These are phyloP conservation scores for Fusarium lyarnte DNA, from an alignment of 2,329 filamentous ascomycete species.

Conservation along the genomic window DNA sequence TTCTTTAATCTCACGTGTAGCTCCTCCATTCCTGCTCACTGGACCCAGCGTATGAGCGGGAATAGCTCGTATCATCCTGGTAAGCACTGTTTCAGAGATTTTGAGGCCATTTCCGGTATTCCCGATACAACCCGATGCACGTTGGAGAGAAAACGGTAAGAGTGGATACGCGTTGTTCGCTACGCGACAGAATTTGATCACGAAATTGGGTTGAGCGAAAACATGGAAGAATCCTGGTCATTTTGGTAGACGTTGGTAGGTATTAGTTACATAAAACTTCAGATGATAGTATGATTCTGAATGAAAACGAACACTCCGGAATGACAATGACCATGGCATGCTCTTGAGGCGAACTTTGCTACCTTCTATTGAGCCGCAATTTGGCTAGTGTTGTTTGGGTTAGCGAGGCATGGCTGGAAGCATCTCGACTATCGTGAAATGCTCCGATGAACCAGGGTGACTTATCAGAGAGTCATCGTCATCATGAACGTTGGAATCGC, in stretches of 20 bases:
- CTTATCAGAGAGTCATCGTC: background rate
- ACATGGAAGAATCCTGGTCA: background rate
- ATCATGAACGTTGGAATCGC: background rate
- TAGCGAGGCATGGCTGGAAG: background rate
- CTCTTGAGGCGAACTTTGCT: fast-evolving
- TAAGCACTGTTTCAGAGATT: background rate
- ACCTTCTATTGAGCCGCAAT: background rate
- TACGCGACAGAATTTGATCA: background rate
- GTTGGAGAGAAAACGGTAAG: background rate
- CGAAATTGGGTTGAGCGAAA: background rate
- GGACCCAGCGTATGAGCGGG: background rate
- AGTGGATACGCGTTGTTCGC: background rate
- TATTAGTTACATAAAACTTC: background rate
- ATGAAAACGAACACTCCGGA: fast-evolving
- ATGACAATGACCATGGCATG: fast-evolving
- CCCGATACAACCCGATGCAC: background rate
- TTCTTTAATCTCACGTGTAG: background rate
- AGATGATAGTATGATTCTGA: background rate
- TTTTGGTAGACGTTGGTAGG: background rate
- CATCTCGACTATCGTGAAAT: background rate
- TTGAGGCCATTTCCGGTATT: background rate
- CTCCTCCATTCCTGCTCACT: background rate
- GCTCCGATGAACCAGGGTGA: background rate
- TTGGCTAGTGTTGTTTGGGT: background rate
- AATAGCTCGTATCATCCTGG: background rate